These are phyloP conservation scores for Mycena rebaudengoi DNA, from an alignment of 768 basidiomycete species.

Conservation along the genomic window DNA sequence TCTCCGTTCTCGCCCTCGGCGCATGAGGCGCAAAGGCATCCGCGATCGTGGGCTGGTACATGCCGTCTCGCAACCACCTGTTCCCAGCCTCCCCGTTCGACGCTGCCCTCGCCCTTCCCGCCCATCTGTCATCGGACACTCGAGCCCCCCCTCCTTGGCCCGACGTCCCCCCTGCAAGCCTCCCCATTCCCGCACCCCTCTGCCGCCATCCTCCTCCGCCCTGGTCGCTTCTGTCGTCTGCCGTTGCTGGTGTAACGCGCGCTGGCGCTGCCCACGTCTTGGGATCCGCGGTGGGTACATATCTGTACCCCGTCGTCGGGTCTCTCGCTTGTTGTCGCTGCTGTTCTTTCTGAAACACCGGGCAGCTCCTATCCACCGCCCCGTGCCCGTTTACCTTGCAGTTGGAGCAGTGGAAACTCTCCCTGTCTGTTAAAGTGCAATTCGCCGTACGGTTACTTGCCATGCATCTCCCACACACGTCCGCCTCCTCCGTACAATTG, in stretches of 20 bases:
- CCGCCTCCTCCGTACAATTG: neutral
- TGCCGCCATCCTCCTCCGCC: neutral
- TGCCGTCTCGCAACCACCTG: too few species aligned
- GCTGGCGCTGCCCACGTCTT: neutral
- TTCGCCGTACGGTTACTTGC: neutral
- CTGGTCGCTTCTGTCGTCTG: neutral
- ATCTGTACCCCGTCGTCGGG: neutral
- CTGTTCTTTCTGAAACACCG: neutral
- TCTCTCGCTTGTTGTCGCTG: neutral
- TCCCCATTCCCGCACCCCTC: neutral
- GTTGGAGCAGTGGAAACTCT: neutral
- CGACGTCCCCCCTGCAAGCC: neutral
- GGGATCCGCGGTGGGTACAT: neutral
- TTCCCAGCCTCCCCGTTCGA: neutral
- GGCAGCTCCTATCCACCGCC: neutral
- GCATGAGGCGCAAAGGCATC: too few species aligned
- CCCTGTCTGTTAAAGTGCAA: neutral
- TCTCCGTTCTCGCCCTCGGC: too few species aligned
- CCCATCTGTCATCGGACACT: neutral
- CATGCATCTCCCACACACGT: neutral
- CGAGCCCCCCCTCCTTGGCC: neutral
- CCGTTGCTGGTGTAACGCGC: too few species aligned
- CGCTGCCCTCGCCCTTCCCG: neutral
- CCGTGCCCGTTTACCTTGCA: neutral
- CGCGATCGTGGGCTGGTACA: too few species aligned